Evolutionary conservation across 768 basidiomycete species (phyloP).

Genomic region (Paxillus involutus): DNA sequence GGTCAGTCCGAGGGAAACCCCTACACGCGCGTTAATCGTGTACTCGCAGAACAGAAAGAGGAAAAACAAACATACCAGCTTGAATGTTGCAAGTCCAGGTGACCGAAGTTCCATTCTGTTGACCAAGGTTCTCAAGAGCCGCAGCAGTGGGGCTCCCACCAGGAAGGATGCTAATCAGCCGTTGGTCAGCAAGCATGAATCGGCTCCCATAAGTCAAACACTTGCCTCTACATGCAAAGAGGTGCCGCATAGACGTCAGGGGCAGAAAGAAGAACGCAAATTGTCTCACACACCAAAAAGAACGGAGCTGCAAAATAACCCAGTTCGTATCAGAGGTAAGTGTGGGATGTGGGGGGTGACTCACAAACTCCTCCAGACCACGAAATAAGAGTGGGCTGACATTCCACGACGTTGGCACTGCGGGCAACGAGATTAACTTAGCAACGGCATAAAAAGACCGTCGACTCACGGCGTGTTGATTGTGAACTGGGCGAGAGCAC

Average conservation of each 20-base stretch:
- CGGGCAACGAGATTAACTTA: conserved; percentile 3
- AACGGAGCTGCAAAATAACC: conserved; percentile 48
- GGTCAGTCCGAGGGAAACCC: conserved; percentile 53
- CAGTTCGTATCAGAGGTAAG: background rate
- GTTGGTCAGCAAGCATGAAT: background rate
- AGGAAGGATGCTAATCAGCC: conserved; percentile 48
- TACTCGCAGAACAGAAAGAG: background rate
- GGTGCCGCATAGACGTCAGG: background rate
- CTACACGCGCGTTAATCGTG: conserved; percentile 24
- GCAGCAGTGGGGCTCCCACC: conserved; percentile 44
- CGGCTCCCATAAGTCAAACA: background rate
- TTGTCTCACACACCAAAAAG: conserved; percentile 52
- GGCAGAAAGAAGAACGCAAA: background rate
- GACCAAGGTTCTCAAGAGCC: conserved; percentile 48
- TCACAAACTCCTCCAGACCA: conserved; percentile 61
- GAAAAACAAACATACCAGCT: conserved; percentile 32
- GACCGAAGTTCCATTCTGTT: conserved; percentile 36
- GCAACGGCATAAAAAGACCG: background rate
- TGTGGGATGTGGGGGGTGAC: conserved; percentile 18
- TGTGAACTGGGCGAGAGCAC: conserved; percentile 47
- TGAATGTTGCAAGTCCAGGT: conserved; percentile 59
- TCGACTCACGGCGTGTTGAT: conserved; percentile 74
- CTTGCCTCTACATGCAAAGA: conserved; percentile 37
- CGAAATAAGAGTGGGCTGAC: conserved; percentile 52
- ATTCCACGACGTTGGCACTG: conserved; percentile 51